phyloP scores from a whole-genome alignment of 106 monocot species.

The Acorus gramineus region DNA sequence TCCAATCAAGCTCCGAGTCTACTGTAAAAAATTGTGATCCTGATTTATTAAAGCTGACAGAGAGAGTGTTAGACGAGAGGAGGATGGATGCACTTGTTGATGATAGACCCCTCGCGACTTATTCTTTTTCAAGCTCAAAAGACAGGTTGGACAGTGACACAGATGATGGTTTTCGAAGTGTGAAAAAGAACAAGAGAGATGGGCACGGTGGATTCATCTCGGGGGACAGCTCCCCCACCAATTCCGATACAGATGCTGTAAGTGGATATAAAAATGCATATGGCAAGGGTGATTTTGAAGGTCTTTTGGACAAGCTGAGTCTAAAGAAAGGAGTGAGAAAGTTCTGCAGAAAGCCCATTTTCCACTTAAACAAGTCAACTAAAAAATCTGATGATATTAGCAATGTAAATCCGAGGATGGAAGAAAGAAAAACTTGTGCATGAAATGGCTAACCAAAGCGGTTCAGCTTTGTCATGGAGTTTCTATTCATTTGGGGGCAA shows the following conservation, averaged over 20 bases:
- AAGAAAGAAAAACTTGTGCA: constrained; percentile 32
- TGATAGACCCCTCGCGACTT: constrained; percentile 18
- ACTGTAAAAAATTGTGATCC: constrained; percentile 23
- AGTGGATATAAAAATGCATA: constrained; percentile 19
- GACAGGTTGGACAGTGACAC: constrained; percentile 18
- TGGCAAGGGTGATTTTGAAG: constrained; percentile 21
- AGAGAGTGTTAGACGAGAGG: constrained; percentile 4
- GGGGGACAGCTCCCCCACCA: constrained; percentile 13
- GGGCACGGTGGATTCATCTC: constrained; percentile 9
- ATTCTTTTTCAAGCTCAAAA: constrained; percentile 10
- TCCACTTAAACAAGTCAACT: constrained; percentile 54
- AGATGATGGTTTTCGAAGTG: constrained; percentile 24
- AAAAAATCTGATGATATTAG: constrained; percentile 36
- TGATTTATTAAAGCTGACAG: constrained; percentile 9
- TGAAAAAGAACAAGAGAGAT: constrained; percentile 4
- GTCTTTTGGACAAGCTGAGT: constrained; percentile 38
- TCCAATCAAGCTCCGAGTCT: constrained; percentile 28
- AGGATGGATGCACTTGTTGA: constrained; percentile 3
- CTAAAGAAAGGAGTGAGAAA: constrained; percentile 57
- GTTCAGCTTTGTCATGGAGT: too few relatives aligned
- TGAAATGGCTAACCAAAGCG: constrained; percentile 1
- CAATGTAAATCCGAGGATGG: constrained; percentile 16
- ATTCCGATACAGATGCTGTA: constrained; percentile 5
- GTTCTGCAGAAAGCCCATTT: constrained; percentile 53
- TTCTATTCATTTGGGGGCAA: too few relatives aligned